Evolutionary conservation across 2,329 filamentous ascomycete species (phyloP).

Genomic region (Seiridium cupressi): DNA sequence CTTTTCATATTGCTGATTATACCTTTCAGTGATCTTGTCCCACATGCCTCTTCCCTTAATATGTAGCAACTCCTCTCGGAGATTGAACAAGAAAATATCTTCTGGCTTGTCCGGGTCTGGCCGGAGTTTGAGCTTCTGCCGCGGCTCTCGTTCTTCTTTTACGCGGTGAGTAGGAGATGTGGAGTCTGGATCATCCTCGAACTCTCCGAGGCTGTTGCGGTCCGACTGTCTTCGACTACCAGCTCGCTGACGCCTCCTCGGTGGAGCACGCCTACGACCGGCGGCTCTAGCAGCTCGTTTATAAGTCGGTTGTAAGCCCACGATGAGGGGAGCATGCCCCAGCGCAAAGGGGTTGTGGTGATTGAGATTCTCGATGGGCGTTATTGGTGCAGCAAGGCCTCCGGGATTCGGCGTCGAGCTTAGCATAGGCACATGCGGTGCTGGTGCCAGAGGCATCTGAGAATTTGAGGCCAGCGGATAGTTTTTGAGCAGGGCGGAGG

Average conservation of each 20-base stretch:
- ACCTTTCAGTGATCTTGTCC: constrained; percentile 49
- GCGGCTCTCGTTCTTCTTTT: neutral
- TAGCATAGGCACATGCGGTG: constrained; percentile 20
- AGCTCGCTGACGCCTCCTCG: neutral
- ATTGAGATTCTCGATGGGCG: constrained; percentile 16
- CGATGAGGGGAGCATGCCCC: neutral
- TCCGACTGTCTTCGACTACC: constrained; percentile 7
- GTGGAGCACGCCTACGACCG: neutral
- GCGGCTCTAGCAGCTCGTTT: neutral
- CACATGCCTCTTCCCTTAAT: constrained; percentile 59
- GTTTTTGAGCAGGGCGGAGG: constrained; percentile 19
- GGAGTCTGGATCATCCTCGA: neutral
- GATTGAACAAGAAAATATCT: constrained; percentile 41
- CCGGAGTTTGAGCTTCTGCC: neutral
- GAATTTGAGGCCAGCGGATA: constrained; percentile 7
- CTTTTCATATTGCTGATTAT: constrained; percentile 29
- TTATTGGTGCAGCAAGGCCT: constrained; percentile 15
- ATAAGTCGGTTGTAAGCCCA: neutral
- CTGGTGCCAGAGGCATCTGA: constrained; percentile 19
- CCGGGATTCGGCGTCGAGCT: constrained; percentile 18
- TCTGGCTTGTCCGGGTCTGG: neutral
- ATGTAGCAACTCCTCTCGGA: constrained; percentile 42
- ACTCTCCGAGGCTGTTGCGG: neutral
- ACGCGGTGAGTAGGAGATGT: neutral
- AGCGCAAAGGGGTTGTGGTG: constrained; percentile 9